Evolutionary conservation across 2,329 filamentous ascomycete species (phyloP).

Genomic region (Trichoderma guizhouense): DNA sequence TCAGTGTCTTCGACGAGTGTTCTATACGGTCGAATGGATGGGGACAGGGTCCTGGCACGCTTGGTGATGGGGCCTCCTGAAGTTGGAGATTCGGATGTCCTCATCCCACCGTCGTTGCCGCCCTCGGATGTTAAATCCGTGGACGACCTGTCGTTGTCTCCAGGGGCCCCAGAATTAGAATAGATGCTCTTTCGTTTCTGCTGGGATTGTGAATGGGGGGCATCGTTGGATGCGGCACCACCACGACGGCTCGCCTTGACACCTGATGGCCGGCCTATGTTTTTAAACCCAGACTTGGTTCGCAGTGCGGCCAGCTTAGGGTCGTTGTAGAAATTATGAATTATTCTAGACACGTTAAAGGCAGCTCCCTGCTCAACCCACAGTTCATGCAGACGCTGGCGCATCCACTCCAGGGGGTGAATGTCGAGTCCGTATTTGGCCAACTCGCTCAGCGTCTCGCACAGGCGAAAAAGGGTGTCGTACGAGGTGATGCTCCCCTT

Average conservation of each 20-base stretch:
- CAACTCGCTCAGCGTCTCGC: constrained; percentile 52
- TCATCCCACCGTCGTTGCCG: constrained; percentile 16
- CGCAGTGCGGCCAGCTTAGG: constrained; percentile 48
- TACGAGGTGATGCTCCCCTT: constrained; percentile 47
- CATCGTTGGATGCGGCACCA: constrained; percentile 22
- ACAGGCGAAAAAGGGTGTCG: constrained; percentile 55
- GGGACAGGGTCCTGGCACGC: constrained; percentile 25
- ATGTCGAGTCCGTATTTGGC: constrained; percentile 52
- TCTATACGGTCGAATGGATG: constrained; percentile 15
- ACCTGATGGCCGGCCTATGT: constrained; percentile 54
- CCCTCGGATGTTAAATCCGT: constrained; percentile 29
- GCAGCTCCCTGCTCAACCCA: constrained; percentile 39
- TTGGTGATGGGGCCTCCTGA: constrained; percentile 23
- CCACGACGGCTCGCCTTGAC: constrained; percentile 35
- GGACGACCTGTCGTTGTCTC: constrained; percentile 26
- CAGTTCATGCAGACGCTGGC: constrained; percentile 54
- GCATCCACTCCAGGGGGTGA: constrained; percentile 53
- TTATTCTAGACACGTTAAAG: constrained; percentile 50
- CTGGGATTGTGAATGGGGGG: constrained; percentile 22
- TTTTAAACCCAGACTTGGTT: constrained; percentile 52
- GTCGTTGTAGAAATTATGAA: constrained; percentile 56
- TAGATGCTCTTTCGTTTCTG: constrained; percentile 35
- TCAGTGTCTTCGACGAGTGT: not conserved
- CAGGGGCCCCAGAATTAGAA: constrained; percentile 28
- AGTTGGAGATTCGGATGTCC: constrained; percentile 13